A percentile compares a stretch with the other conserved stretches of the same genome.
phyloP scores from a whole-genome alignment of 1,284 basidiomycete genomes.

The Cryptococcus neoformans region DNA sequence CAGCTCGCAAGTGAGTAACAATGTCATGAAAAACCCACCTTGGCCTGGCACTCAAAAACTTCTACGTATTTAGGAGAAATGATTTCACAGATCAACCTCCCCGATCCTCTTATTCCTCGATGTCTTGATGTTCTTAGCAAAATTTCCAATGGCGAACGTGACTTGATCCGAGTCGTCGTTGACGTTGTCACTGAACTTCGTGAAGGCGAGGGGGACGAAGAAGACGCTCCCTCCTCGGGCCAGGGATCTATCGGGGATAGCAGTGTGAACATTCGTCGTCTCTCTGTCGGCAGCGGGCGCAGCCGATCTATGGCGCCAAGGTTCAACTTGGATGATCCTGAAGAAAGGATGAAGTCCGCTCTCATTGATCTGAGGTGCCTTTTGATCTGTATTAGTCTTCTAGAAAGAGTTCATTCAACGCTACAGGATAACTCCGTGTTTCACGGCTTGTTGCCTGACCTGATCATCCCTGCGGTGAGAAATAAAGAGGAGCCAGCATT shows the following conservation, averaged over 20 bases:
- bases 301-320: conserved; percentile 13
- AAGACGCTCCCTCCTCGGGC: conserved; percentile 18
- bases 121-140: conserved; percentile 85
- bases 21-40: background rate
- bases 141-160: conserved; percentile 79
- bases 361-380: conserved; percentile 77
- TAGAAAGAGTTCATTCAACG: conserved; percentile 87
- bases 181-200: conserved; percentile 87
- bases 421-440: conserved; percentile 93
- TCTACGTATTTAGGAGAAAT: conserved; percentile 62
- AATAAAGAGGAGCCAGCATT: conserved; percentile 74
- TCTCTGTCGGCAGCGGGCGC: conserved; percentile 7
- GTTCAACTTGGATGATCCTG: conserved; percentile 26
- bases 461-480: conserved; percentile 87
- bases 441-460: conserved; percentile 81
- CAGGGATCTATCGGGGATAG: conserved; percentile 18
- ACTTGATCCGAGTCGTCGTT: conserved; percentile 89
- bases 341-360: conserved; percentile 53
- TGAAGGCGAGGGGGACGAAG: conserved; percentile 54
- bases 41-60: background rate
- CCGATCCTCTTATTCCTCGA: conserved; percentile 70
- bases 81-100: conserved; percentile 77
- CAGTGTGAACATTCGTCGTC: conserved; percentile 2
- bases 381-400: conserved; percentile 82
- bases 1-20: conserved; percentile 67